These are phyloP conservation scores for Kwoniella botswanensis DNA, from an alignment of 768 basidiomycete species.

Conservation along the genomic window DNA sequence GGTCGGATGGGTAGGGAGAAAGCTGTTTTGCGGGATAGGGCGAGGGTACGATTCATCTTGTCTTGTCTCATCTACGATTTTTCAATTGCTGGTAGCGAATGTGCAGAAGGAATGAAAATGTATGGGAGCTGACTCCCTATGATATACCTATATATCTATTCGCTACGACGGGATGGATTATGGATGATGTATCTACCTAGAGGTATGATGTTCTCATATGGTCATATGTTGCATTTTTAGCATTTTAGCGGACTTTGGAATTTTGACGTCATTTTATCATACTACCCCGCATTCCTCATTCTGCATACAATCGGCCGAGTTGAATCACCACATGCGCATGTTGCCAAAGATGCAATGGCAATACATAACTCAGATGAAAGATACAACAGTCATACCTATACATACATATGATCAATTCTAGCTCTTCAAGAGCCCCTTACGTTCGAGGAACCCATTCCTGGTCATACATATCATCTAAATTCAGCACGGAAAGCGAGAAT, in stretches of 20 bases:
- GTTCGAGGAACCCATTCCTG: conserved; percentile 9
- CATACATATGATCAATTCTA: neutral
- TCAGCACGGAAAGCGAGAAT: neutral
- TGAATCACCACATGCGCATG: neutral
- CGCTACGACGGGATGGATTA: too few species aligned
- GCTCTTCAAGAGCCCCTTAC: conserved; percentile 1
- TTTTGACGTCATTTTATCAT: conserved; percentile 18
- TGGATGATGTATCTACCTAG: conserved; percentile 5
- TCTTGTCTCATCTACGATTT: neutral
- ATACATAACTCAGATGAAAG: neutral
- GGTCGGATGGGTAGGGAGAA: conserved; percentile 17
- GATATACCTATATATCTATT: too few species aligned
- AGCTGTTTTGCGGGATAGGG: conserved; percentile 13
- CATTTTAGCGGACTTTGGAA: conserved; percentile 10
- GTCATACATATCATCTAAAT: neutral
- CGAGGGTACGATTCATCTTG: conserved; percentile 29
- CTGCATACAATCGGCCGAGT: neutral
- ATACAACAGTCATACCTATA: neutral
- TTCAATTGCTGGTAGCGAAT: neutral
- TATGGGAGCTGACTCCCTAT: too few species aligned
- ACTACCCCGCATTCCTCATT: conserved; percentile 19
- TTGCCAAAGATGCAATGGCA: neutral
- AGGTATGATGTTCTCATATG: neutral
- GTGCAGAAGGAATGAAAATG: too few species aligned
- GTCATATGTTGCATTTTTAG: too few species aligned